Evolutionary conservation across 1,139 yeast species (phyloP).

Genomic region (Arxiozyma heterogenica): DNA sequence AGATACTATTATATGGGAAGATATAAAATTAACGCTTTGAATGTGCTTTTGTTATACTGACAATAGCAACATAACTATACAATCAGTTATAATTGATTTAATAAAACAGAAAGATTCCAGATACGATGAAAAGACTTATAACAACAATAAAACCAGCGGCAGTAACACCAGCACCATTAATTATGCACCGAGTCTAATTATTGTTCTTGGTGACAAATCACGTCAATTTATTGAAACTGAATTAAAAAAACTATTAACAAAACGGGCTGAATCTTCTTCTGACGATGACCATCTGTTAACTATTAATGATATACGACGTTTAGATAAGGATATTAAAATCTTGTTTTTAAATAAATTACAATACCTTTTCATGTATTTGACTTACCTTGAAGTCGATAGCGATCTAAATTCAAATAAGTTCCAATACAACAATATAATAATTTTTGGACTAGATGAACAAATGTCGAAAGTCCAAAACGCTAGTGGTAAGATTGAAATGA

Average conservation of each 20-base stretch:
- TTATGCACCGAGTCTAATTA: not conserved
- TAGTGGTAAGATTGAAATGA: not conserved
- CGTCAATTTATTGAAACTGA: conserved; percentile 20
- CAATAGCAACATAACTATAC: not conserved
- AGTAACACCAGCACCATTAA: too few species aligned
- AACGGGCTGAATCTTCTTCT: not conserved
- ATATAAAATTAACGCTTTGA: not conserved
- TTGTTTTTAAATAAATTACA: conserved; percentile 25
- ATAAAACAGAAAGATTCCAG: not conserved
- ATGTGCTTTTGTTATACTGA: not conserved
- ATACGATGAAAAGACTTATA: too few species aligned
- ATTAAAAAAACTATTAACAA: conserved; percentile 1
- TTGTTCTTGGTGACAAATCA: conserved; percentile 18
- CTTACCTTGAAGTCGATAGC: conserved; percentile 24
- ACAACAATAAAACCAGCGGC: not conserved
- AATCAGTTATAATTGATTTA: not conserved
- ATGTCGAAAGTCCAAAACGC: conserved; percentile 6
- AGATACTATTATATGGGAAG: too few species aligned
- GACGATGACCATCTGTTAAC: conserved; percentile 12
- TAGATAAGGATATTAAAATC: conserved; percentile 18
- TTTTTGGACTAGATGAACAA: conserved; percentile 25
- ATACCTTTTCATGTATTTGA: conserved; percentile 28
- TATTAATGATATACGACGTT: conserved; percentile 13
- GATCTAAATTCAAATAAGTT: conserved; percentile 1
- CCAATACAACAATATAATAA: conserved; percentile 16